Percentiles rank a stretch among this genome's conserved stretches.
Evolutionary conservation across 2,329 filamentous ascomycete species (phyloP).

Genomic region (Aspergillus candidus): DNA sequence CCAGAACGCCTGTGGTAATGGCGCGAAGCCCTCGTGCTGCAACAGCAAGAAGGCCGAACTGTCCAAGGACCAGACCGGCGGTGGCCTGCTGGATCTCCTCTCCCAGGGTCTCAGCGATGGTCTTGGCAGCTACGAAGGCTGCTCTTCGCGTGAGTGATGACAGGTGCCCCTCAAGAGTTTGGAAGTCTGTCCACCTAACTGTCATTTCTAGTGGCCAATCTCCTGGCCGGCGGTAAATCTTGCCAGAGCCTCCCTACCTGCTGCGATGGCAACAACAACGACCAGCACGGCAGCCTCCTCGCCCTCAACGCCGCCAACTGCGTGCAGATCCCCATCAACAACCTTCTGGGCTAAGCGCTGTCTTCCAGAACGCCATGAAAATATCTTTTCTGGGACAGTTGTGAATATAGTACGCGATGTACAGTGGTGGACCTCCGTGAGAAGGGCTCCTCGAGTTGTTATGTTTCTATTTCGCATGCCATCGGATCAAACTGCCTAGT

Average conservation of each 20-base stretch:
- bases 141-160: conserved; percentile 3
- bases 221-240: not conserved
- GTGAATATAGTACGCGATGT: conserved; percentile 3
- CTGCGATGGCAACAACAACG: conserved; percentile 3
- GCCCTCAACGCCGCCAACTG: conserved; percentile 3
- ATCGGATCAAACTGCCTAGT: no score
- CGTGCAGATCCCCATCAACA: conserved; percentile 1
- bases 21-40: conserved; percentile 7
- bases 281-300: conserved; percentile 2
- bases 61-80: not conserved
- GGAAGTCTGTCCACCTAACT: not conserved
- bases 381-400: not conserved
- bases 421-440: conserved; percentile 1
- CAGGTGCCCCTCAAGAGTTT: not conserved
- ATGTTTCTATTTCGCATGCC: no score
- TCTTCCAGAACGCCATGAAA: not conserved
- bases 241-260: conserved; percentile 11
- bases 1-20: conserved; percentile 3
- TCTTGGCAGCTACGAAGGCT: conserved; percentile 3
- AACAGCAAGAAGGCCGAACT: not conserved
- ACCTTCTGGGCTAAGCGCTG: not conserved
- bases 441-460: not conserved
- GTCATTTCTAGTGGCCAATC: not conserved
- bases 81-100: not conserved
- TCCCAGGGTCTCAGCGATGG: not conserved